A percentile compares a stretch with the other conserved stretches of the same genome.
These are phyloP conservation scores for Berkeleyomyces basicola DNA, from an alignment of 2,329 filamentous ascomycete species.

Conservation along the genomic window DNA sequence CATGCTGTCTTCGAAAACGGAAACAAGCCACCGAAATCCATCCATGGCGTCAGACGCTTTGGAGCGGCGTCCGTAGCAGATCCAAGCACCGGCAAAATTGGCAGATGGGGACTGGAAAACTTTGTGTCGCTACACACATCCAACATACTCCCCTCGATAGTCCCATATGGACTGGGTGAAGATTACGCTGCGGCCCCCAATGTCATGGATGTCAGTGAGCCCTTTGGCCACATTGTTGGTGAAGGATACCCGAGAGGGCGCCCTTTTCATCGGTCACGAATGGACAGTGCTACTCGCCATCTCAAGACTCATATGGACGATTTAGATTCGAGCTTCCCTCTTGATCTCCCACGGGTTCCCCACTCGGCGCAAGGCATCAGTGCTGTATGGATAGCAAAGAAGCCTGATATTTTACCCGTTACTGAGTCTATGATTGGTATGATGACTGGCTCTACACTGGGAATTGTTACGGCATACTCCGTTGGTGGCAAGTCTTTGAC, in stretches of 20 bases:
- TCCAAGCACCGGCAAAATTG: slow-evolving; percentile 56
- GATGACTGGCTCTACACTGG: slow-evolving; percentile 66
- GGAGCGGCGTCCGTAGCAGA: slow-evolving; percentile 70
- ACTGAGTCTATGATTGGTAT: slow-evolving; percentile 71
- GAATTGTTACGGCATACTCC: slow-evolving; percentile 68
- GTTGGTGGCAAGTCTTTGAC: slow-evolving; percentile 37
- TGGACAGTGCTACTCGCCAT: neutral
- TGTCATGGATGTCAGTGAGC: slow-evolving; percentile 77
- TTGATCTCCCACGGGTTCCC: slow-evolving; percentile 43
- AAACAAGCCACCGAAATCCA: slow-evolving; percentile 60
- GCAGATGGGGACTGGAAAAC: slow-evolving; percentile 71
- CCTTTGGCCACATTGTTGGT: slow-evolving; percentile 67
- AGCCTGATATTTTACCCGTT: slow-evolving; percentile 48
- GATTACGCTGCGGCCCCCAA: slow-evolving; percentile 68
- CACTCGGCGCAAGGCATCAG: slow-evolving; percentile 54
- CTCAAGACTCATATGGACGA: neutral
- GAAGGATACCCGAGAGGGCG: slow-evolving; percentile 76
- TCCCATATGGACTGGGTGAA: slow-evolving; percentile 61
- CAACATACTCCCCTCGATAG: slow-evolving; percentile 59
- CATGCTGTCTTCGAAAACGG: slow-evolving; percentile 59
- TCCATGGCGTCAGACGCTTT: slow-evolving; percentile 68
- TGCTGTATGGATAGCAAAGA: slow-evolving; percentile 82
- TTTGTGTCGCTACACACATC: slow-evolving; percentile 59
- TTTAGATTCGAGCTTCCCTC: neutral
- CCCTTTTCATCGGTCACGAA: slow-evolving; percentile 47